A percentile compares a stretch with the other conserved stretches of the same genome.
phyloP scores from a whole-genome alignment of 192 early-diverging fungal species.

The Kappamyces sp. region DNA sequence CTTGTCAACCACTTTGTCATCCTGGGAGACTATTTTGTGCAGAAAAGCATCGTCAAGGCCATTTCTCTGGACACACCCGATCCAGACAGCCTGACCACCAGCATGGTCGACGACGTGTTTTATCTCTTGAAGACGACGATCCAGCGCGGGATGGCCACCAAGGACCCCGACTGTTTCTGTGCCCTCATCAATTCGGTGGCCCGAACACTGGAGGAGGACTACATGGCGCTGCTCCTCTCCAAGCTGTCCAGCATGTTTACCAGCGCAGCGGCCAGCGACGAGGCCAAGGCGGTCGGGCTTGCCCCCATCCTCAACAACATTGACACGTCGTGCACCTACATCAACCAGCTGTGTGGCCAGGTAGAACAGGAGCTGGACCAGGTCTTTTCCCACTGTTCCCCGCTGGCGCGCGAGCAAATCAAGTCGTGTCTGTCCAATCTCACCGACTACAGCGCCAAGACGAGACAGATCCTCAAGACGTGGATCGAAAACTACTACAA shows the following conservation, averaged over 20 bases:
- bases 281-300: neutral
- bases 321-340: conserved; percentile 75
- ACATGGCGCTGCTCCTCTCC: conserved; percentile 57
- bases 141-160: conserved; percentile 65
- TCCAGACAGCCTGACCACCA: conserved; percentile 25
- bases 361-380: conserved; percentile 52
- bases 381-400: conserved; percentile 33
- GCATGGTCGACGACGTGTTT: conserved; percentile 86
- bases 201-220: conserved; percentile 62
- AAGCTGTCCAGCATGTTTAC: conserved; percentile 48
- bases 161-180: conserved; percentile 60
- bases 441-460: conserved; percentile 51
- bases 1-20: conserved; percentile 63
- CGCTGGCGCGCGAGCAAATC: conserved; percentile 33
- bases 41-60: conserved; percentile 69
- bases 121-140: conserved; percentile 78
- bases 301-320: conserved; percentile 76
- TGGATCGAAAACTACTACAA: conserved; percentile 77
- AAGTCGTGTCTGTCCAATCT: conserved; percentile 54
- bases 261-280: conserved; percentile 2
- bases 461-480: conserved; percentile 56
- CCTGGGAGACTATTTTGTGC: conserved; percentile 72
- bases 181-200: conserved; percentile 65
- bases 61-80: conserved; percentile 43
- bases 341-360: conserved; percentile 64